Conservation (phyloP, 2,329 filamentous ascomycete genomes). For the Cladophialophora carrionii region DNA sequence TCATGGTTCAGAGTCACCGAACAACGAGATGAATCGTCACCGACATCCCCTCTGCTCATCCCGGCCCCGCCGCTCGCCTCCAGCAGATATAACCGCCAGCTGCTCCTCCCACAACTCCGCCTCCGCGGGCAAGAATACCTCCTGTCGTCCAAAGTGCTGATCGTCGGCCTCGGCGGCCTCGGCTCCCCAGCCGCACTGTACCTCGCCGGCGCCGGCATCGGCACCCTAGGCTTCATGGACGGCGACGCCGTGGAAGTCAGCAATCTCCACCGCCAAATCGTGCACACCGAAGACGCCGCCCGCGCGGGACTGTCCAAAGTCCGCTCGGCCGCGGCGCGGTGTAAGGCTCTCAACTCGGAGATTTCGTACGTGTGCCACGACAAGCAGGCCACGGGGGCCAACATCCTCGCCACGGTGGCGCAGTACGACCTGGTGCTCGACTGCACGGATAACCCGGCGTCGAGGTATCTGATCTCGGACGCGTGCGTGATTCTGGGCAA, state of each 20-base stretch:
- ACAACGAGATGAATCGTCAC: neutral
- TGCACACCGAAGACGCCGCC: slow-evolving; percentile 66
- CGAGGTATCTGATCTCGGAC: slow-evolving; percentile 91
- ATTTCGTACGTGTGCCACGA: slow-evolving; percentile 29
- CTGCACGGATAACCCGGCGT: slow-evolving; percentile 91
- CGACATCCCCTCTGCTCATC: slow-evolving; percentile 3
- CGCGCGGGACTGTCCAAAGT: slow-evolving; percentile 56
- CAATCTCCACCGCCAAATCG: slow-evolving; percentile 89
- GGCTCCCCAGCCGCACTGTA: slow-evolving; percentile 94
- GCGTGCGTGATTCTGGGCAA: slow-evolving; percentile 78
- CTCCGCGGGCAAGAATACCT: slow-evolving; percentile 35
- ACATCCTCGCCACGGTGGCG: slow-evolving; percentile 23
- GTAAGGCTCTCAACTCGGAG: slow-evolving; percentile 33
- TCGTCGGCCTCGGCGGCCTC: slow-evolving; percentile 85
- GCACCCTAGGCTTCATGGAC: slow-evolving; percentile 80
- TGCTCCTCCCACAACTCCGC: slow-evolving; percentile 35
- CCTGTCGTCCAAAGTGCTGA: slow-evolving; percentile 56
- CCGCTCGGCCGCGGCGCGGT: slow-evolving; percentile 28
- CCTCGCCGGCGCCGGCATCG: slow-evolving; percentile 84
- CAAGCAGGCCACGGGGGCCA: slow-evolving; percentile 21
- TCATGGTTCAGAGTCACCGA: neutral
- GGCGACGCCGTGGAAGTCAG: slow-evolving; percentile 85
- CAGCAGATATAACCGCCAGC: slow-evolving; percentile 38
- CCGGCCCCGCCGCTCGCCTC: slow-evolving; percentile 35
- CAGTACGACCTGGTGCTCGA: slow-evolving; percentile 84